Conservation (phyloP, 129 eudicot species). For the Scalesia atractyloides region DNA sequence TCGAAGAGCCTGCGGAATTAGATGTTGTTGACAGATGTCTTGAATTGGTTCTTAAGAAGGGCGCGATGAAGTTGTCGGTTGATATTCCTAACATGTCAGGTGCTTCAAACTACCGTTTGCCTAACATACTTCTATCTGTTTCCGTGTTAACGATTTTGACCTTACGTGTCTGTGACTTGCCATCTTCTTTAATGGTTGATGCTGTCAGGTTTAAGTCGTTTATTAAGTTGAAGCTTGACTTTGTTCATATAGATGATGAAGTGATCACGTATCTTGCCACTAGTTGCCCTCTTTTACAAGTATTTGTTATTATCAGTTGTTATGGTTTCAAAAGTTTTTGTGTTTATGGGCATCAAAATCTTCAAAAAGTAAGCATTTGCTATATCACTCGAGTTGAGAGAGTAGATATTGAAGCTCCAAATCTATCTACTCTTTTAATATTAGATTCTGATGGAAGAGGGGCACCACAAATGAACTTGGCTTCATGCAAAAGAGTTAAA, state of each 20-base stretch:
- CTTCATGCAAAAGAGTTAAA: too few relatives aligned
- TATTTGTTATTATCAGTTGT: too few relatives aligned
- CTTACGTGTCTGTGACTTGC: not conserved
- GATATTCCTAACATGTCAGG: too few relatives aligned
- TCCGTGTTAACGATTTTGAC: not conserved
- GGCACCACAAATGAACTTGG: too few relatives aligned
- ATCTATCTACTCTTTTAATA: too few relatives aligned
- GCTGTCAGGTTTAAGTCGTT: not conserved
- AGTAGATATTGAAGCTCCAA: too few relatives aligned
- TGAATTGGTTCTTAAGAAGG: not conserved
- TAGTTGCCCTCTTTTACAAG: not conserved
- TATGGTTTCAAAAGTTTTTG: too few relatives aligned
- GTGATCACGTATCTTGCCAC: not conserved
- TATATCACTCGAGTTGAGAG: too few relatives aligned
- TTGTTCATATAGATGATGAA: not conserved
- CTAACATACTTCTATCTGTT: not conserved
- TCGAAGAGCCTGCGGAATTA: not conserved
- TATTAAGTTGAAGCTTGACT: not conserved
- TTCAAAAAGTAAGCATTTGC: too few relatives aligned
- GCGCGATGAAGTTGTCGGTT: not conserved
- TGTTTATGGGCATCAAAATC: too few relatives aligned
- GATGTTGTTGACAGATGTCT: not conserved
- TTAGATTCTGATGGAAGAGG: too few relatives aligned
- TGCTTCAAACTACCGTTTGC: not conserved
- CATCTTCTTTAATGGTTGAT: conserved; percentile 7